Conservation (phyloP, 176 grass and related monocot genomes). For the Typha latifolia region DNA sequence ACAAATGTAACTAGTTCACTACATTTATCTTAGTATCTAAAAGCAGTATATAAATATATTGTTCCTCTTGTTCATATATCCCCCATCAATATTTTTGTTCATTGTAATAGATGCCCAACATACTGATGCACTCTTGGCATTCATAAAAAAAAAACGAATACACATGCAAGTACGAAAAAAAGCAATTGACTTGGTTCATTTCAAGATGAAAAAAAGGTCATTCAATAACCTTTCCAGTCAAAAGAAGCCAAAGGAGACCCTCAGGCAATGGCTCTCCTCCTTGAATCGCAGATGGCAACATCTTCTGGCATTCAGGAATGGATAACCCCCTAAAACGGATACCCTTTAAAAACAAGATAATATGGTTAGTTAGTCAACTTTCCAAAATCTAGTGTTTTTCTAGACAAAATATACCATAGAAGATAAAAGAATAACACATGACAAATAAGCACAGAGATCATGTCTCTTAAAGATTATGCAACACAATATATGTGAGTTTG, state of each 20-base stretch:
- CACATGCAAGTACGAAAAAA: neutral
- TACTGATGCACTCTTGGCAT: no score
- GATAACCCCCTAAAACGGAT: conserved; percentile 96
- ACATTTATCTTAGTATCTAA: no score
- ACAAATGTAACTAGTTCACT: no score
- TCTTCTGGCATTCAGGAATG: conserved; percentile 93
- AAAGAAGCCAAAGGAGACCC: conserved; percentile 98
- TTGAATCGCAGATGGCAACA: conserved; percentile 54
- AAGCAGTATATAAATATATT: no score
- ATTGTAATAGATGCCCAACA: no score
- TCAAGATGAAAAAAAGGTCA: conserved; percentile 7
- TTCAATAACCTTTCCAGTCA: conserved; percentile 75
- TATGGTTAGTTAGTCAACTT: neutral
- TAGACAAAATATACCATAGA: neutral
- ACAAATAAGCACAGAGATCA: neutral
- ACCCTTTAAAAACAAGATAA: conserved; percentile 38
- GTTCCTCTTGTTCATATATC: no score
- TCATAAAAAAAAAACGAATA: neutral
- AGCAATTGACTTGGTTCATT: no score
- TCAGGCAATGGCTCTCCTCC: conserved; percentile 93
- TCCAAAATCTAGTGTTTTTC: neutral
- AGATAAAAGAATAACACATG: neutral
- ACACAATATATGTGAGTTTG: neutral
- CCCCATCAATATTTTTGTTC: no score
- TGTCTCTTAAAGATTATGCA: neutral